Base-by-base conservation (phyloP, 1,139 yeast genomes). In the Kodamaea alishanica region DNA sequence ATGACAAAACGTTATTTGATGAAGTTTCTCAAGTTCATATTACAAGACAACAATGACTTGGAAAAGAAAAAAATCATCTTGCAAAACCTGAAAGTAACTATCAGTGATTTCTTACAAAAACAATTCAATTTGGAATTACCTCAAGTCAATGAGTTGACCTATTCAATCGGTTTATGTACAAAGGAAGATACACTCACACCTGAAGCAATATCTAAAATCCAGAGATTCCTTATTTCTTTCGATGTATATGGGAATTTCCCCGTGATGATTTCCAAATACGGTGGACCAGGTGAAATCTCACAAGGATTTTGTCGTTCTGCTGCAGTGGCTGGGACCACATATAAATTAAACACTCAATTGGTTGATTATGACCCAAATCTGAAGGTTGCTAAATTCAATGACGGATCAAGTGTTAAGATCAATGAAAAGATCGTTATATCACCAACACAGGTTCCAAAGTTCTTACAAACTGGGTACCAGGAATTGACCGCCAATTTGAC, bases 241-340 rank as follows among this genome's bases (percentile, higher is more conserved):
- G 96, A 90, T 51, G 87, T 90, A 8, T 92, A 89, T 60, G 98
- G 98, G 8, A 83, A 81, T 49, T 94, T 92, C 73, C 97, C 98
- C 1, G 94, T 87, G 20, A 73, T 92, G 67, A 83, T 84, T 51
- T 86, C 95, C 43, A 90, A 88, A 68, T 92, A 83, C 61, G 98
- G 98, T 42, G 95, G 96, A 2, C 94, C 96, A 0, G 97, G 97
- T 35, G 99, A 92, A 63, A 70, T 92, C 26, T 82, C 96, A 6
- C 99, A 92, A 65, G 99, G 97, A 2, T 92, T 92, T 60, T 90
- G 97, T 63, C 77, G 99, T 50, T 84, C 95, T 43, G 97, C 98
- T 5, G 98, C 99, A 9, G 98, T 92, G 45, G 97, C 95, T 25
- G 98, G 97, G 43, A 86, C 97, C 42, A 87, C 95, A 29, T 92